These are phyloP conservation scores for Gillenia trifoliata DNA, from an alignment of 306 rosid species.

Conservation along the genomic window DNA sequence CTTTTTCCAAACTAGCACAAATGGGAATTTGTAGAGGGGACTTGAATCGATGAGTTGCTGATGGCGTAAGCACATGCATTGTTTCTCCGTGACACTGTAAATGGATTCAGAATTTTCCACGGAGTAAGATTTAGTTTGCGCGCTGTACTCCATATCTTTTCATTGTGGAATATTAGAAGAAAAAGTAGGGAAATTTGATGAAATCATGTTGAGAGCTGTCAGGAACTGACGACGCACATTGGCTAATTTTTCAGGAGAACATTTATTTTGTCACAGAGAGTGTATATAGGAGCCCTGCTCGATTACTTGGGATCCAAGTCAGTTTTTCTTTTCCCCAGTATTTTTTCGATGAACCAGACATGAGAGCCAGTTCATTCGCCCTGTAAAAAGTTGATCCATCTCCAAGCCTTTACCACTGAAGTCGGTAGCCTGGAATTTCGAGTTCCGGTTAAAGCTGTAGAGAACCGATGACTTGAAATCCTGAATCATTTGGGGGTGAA, in stretches of 20 bases:
- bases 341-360: conserved; percentile 24
- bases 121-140: conserved; percentile 29
- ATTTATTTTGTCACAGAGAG: conserved; percentile 35
- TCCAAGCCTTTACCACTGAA: conserved; percentile 11
- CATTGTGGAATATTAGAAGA: background rate
- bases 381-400: conserved; percentile 27
- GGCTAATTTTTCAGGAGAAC: conserved; percentile 25
- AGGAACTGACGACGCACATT: background rate
- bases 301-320: conserved; percentile 25
- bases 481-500: conserved; percentile 19
- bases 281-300: conserved; percentile 47
- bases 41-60: conserved; percentile 19
- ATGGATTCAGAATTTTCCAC: conserved; percentile 34
- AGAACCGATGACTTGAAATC: background rate
- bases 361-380: conserved; percentile 39
- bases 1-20: conserved; percentile 44
- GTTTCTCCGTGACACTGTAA: conserved; percentile 28
- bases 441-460: background rate
- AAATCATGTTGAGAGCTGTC: background rate
- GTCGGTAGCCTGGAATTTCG: background rate
- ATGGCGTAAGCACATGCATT: conserved; percentile 19
- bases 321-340: conserved; percentile 5
- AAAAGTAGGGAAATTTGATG: background rate
- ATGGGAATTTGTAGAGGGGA: conserved; percentile 27
- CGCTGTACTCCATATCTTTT: conserved; percentile 1